Percentiles rank a stretch among this genome's conserved stretches.
These are phyloP conservation scores for Escovopsis sp. DNA, from an alignment of 2,329 filamentous ascomycete species.

Conservation along the genomic window DNA sequence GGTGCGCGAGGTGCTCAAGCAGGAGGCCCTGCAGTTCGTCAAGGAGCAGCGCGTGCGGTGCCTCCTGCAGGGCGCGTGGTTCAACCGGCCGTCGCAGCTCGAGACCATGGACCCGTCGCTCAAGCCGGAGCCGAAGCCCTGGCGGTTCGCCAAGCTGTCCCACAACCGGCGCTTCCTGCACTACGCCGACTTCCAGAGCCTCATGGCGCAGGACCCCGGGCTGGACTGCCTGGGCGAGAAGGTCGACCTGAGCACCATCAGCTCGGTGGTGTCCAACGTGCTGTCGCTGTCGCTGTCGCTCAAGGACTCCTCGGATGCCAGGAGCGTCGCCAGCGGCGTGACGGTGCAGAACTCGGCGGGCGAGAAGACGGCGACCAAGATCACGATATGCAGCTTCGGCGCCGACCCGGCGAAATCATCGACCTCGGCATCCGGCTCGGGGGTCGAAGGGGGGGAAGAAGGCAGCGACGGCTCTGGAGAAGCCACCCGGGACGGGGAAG, in stretches of 20 bases:
- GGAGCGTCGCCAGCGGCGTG: constrained; percentile 28
- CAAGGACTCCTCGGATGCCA: constrained; percentile 33
- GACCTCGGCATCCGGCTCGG: neutral
- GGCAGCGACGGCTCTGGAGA: too few relatives aligned
- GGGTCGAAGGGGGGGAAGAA: too few relatives aligned
- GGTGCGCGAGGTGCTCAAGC: constrained; percentile 79
- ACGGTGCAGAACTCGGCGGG: constrained; percentile 24
- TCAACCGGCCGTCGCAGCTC: constrained; percentile 35
- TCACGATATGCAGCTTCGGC: constrained; percentile 72
- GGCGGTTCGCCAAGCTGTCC: constrained; percentile 77
- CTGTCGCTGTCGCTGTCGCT: constrained; percentile 46
- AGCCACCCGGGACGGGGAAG: too few relatives aligned
- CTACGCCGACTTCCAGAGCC: constrained; percentile 68
- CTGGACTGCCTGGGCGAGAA: constrained; percentile 65
- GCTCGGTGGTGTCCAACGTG: constrained; percentile 87
- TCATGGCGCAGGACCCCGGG: constrained; percentile 48
- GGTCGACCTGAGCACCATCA: constrained; percentile 75
- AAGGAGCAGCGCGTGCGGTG: constrained; percentile 93
- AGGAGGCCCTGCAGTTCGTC: constrained; percentile 88
- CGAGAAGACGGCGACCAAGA: constrained; percentile 55
- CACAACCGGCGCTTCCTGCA: constrained; percentile 85
- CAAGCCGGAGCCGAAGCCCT: constrained; percentile 39
- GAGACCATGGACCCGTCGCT: constrained; percentile 16
- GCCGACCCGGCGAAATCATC: constrained; percentile 24
- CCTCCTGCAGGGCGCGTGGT: constrained; percentile 82